phyloP scores from a whole-genome alignment of 2,329 filamentous ascomycete species.

The Pseudocercospora fuligena region DNA sequence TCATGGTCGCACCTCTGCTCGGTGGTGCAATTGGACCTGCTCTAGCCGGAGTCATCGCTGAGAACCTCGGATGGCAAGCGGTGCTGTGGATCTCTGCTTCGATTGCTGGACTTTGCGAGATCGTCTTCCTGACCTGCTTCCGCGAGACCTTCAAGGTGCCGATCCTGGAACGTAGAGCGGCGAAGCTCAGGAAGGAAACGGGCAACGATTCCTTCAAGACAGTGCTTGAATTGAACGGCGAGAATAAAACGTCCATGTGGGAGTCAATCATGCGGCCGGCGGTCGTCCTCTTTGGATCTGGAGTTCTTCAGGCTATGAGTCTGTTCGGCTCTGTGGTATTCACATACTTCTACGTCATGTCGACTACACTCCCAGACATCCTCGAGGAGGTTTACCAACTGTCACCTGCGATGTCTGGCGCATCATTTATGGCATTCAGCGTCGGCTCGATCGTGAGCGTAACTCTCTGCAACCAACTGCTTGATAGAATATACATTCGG shows the following conservation, averaged over 20 bases:
- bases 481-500: constrained; percentile 45
- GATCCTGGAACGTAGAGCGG: constrained; percentile 55
- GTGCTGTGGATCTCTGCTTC: constrained; percentile 58
- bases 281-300: constrained; percentile 53
- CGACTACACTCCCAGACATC: constrained; percentile 52
- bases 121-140: constrained; percentile 57
- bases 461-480: constrained; percentile 41
- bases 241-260: constrained; percentile 34
- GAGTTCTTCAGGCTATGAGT: constrained; percentile 59
- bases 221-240: constrained; percentile 24
- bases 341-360: constrained; percentile 53
- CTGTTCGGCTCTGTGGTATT: constrained; percentile 51
- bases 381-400: constrained; percentile 48
- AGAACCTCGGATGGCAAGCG: constrained; percentile 60
- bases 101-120: constrained; percentile 56
- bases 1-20: constrained; percentile 62
- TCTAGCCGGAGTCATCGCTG: constrained; percentile 60
- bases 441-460: constrained; percentile 48
- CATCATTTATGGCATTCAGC: constrained; percentile 61
- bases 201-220: constrained; percentile 24
- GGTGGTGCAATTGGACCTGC: constrained; percentile 63
- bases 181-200: constrained; percentile 32
- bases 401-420: constrained; percentile 58
- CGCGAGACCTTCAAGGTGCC: constrained; percentile 66
- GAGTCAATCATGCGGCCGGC: constrained; percentile 48